Conservation (phyloP, 805 yeast genomes). For the Brettanomyces bruxellensis region DNA sequence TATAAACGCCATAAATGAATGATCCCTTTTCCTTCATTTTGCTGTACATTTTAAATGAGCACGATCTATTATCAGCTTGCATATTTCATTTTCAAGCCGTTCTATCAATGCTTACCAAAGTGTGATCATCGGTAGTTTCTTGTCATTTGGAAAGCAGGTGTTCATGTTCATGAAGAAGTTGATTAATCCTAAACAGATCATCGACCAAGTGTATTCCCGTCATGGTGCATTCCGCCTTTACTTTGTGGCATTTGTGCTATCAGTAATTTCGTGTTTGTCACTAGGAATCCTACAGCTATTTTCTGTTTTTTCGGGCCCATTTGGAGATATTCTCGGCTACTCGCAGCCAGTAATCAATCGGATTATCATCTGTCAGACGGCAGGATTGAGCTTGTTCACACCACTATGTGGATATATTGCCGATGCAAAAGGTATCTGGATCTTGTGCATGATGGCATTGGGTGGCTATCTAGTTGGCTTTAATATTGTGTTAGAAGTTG, state of each 20-base stretch:
- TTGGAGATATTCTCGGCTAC: constrained; percentile 49
- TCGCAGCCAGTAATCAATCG: constrained; percentile 57
- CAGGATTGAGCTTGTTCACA: constrained; percentile 77
- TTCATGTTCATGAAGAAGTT: background rate
- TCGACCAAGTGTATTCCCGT: constrained; percentile 4
- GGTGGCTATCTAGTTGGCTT: constrained; percentile 62
- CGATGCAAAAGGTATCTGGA: constrained; percentile 70
- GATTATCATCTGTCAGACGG: constrained; percentile 63
- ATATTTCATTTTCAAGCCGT: too few relatives aligned
- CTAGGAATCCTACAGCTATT: constrained; percentile 25
- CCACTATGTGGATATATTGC: constrained; percentile 79
- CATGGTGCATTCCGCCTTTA: constrained; percentile 17
- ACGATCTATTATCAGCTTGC: too few relatives aligned
- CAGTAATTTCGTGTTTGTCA: constrained; percentile 21
- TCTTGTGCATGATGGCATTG: constrained; percentile 54
- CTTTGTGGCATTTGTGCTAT: constrained; percentile 17
- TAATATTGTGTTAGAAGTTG: constrained; percentile 34
- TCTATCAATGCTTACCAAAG: too few relatives aligned
- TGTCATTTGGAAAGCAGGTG: too few relatives aligned
- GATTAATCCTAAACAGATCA: background rate
- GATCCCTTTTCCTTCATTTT: too few relatives aligned
- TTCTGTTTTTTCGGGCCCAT: constrained; percentile 63
- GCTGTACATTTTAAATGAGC: too few relatives aligned
- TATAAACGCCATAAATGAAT: too few relatives aligned
- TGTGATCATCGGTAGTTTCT: too few relatives aligned